Evolutionary conservation across 2,329 filamentous ascomycete species (phyloP), one percentile per base, ranked within the genome.

Genomic region (Fusarium odoratissimum): DNA sequence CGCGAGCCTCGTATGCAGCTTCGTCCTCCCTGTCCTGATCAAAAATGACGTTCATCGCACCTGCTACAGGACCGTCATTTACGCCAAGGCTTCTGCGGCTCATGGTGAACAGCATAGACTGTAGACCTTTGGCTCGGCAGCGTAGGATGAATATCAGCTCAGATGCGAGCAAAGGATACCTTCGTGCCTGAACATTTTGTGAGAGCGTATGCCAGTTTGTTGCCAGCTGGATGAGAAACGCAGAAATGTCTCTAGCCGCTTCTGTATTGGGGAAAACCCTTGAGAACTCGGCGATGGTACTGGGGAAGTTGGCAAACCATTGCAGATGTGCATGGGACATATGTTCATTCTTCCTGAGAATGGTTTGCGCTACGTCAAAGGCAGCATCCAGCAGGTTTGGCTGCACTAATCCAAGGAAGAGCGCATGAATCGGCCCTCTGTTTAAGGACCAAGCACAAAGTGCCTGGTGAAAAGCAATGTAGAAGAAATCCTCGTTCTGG

Each of bases 381-480:
- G 74, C 71, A 41, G 42, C 9, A 62, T 79, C 77, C 25, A 80
- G 31, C 16, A 45, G 31, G 6, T 41, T 33, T 19, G 61, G 55
- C 7, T 35, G 42, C 17, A 72, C 10, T 35, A 54, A 49, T 31
- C 48, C 51, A 13, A 37, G 37, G 19, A 82, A 72, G 10, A 73
- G n/a, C 9, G 35, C 73, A 49, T 83, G 77, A 3, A 81, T 79
- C 17, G 85, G 76, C 6, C 84, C 67, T 17, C 56, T 74, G 23
- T 83, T 78, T 6, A 81, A 63, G 7, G 85, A 86, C 86, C 87
- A 89, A 25, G 87, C 76, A 76, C 90, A 92, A 78, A 89, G 91
- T 4, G 92, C 66, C 76, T 93, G 91, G 76, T 93, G 91, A 17
- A 93, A 78, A 10, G 86, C 83, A 55, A 94, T 74, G 77, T 91